Evolutionary conservation across 345 rosid genomes (phyloP).

Genomic region (Orychophragmus violaceus): DNA sequence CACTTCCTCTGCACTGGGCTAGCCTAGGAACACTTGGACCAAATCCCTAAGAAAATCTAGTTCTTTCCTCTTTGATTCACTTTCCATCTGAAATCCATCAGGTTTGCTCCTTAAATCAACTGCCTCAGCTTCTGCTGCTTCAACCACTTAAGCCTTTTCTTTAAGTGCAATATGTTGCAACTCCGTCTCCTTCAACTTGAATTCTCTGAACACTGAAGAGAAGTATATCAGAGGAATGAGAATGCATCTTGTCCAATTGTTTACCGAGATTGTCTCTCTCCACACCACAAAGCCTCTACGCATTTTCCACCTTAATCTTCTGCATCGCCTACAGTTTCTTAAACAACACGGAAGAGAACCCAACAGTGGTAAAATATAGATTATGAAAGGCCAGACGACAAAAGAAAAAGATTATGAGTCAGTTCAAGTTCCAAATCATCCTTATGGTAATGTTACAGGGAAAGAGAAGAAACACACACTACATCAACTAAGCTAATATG

Average conservation of each 20-base stretch:
- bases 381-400: no score
- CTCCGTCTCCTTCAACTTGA: constrained; percentile 2
- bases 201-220: neutral
- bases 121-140: neutral
- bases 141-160: constrained; percentile 3
- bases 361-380: no score
- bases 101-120: neutral
- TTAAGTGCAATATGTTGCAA: neutral
- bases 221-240: neutral
- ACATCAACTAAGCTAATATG: no score
- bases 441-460: no score
- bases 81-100: neutral
- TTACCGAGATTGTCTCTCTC: constrained; percentile 16
- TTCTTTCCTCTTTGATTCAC: no score
- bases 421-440: no score
- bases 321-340: constrained; percentile 3
- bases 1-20: no score
- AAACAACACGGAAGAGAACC: neutral
- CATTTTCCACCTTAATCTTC: neutral
- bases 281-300: neutral
- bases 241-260: neutral
- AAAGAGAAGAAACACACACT: no score
- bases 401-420: no score
- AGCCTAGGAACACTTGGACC: no score
- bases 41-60: no score